Base-by-base conservation (phyloP, 108 stramenopile genomes). In the Nitzschia sp. region DNA sequence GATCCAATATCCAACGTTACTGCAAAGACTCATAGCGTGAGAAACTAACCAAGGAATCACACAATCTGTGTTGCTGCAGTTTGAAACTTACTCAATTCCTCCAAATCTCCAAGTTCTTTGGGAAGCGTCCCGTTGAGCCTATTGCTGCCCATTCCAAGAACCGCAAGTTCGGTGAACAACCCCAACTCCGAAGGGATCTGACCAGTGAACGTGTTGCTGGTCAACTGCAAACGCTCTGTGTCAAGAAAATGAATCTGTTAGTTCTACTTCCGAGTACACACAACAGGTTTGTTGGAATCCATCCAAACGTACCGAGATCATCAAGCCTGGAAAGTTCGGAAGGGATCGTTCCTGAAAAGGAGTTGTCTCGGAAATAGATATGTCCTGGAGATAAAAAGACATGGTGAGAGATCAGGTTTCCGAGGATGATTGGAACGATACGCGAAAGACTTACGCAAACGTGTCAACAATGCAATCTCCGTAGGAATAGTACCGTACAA, bases 311-410 rank as follows among this genome's bases (percentile, higher is more conserved):
- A 58, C 44, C 39, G 53, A 75, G 34, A 14, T 56, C 50, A 25
- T n/a, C 57, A 73, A 87, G 42, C 2, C 65, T 29, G 7, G 75
- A 76, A 55, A 90, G 62, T 50, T 70, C 75, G 21, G 68, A 25
- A 17, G 89, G 89, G 41, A 90, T 66, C 6, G 70, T 60, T 0
- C 89, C 89, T 10, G 48, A 57, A 42, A 90, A 74, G 20, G 63
- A 19, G 44, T 89, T 89, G 22, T 69, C 69, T 20, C 51, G 46
- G 2, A 48, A 48, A 48, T 48, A 15, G 6, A 56, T 56, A 2
- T 22, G 22, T 2, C 29, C 55, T 56, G 15, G 2, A 3, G 6
- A 29, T 1, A 2, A 34, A 3, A 3, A 5, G 29, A 34, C 29
- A n/a, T 34, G 29, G 29, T 34, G 29, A 34, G 29, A 34, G 55